Conservation (phyloP, 2,329 filamentous ascomycete genomes). For the Penicillium brasilianum region DNA sequence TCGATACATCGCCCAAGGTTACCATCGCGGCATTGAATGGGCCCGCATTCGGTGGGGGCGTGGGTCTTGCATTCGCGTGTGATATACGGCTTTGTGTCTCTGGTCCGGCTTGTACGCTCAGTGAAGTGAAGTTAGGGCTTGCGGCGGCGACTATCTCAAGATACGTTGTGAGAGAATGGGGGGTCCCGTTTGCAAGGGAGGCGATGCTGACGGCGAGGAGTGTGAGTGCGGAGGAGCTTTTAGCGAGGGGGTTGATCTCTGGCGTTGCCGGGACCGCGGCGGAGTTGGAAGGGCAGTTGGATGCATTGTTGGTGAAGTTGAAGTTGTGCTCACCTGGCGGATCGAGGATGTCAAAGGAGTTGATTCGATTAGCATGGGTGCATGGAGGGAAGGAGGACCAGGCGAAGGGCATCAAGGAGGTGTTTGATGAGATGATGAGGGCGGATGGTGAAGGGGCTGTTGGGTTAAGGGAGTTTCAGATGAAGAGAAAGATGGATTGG, state of each 20-base stretch:
- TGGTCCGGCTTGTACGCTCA: constrained; percentile 38
- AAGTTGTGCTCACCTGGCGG: constrained; percentile 36
- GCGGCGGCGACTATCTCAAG: constrained; percentile 48
- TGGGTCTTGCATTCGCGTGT: constrained; percentile 52
- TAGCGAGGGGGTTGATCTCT: constrained; percentile 28
- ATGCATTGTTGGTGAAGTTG: constrained; percentile 31
- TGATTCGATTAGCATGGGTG: constrained; percentile 38
- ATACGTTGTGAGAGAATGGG: constrained; percentile 49
- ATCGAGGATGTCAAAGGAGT: constrained; percentile 42
- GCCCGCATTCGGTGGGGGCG: constrained; percentile 51
- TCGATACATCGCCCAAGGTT: constrained; percentile 48
- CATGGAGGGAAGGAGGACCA: constrained; percentile 26
- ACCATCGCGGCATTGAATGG: constrained; percentile 52
- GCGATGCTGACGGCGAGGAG: constrained; percentile 46
- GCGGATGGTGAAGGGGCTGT: constrained; percentile 29
- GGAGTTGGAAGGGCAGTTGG: constrained; percentile 28
- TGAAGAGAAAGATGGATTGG: constrained; percentile 32
- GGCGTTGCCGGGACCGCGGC: constrained; percentile 28
- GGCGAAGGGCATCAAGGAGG: constrained; percentile 24
- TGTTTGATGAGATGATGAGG: constrained; percentile 39
- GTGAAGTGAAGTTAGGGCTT: constrained; percentile 49
- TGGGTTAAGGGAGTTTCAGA: constrained; percentile 34
- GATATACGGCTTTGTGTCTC: constrained; percentile 41
- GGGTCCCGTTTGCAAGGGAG: constrained; percentile 43
- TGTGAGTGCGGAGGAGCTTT: constrained; percentile 36